A percentile compares a stretch with the other conserved stretches of the same genome.
phyloP scores from a whole-genome alignment of 257 asterid species.

The Nicotiana attenuata region DNA sequence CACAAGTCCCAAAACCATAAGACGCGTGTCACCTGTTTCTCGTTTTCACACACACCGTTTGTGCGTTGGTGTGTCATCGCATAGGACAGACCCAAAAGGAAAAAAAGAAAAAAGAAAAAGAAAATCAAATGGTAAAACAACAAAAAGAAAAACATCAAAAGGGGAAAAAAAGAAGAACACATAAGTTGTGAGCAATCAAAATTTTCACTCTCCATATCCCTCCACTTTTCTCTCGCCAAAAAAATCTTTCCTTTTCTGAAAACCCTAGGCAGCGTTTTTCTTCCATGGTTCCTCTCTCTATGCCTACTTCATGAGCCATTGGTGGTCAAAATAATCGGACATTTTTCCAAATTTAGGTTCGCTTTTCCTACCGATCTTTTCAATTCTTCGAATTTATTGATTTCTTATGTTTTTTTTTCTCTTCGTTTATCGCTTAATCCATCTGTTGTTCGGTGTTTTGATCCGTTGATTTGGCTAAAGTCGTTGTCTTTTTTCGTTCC shows the following conservation, averaged over 20 bases:
- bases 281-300: background rate
- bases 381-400: background rate
- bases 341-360: background rate
- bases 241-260: background rate
- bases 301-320: background rate
- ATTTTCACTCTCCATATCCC: background rate
- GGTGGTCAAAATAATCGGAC: background rate
- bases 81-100: background rate
- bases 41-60: background rate
- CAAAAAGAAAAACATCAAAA: no score
- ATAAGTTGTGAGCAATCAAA: background rate
- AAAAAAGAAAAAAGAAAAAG: no score
- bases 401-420: background rate
- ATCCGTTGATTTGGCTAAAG: background rate
- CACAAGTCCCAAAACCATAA: background rate
- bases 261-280: constrained; percentile 1
- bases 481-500: background rate
- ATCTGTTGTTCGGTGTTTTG: background rate
- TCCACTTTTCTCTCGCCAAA: background rate
- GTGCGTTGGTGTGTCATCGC: background rate
- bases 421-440: background rate
- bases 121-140: no score
- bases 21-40: background rate
- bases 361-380: background rate
- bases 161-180: background rate